Evolutionary conservation across 495 filamentous ascomycete genomes (phyloP).

Genomic region (Aspergillus indologenus): DNA sequence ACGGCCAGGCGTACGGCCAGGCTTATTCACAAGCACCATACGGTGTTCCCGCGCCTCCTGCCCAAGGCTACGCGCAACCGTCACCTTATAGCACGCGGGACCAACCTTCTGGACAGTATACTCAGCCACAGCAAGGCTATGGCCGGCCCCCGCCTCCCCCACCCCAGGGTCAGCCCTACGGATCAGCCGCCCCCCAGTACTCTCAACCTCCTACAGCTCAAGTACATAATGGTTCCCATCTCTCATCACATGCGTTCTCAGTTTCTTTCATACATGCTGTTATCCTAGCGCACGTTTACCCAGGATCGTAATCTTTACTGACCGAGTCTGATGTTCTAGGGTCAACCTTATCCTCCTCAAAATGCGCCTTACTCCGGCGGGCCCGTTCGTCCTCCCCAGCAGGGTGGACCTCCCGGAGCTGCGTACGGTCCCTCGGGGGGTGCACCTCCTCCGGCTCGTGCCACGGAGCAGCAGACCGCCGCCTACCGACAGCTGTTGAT

Average conservation of each 20-base stretch:
- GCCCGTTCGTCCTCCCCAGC: slow-evolving; percentile 28
- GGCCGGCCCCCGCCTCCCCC: slow-evolving; percentile 31
- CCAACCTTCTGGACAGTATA: slow-evolving; percentile 19
- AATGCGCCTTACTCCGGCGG: slow-evolving; percentile 33
- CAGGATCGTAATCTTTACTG: slow-evolving; percentile 12
- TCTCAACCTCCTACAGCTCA: slow-evolving; percentile 28
- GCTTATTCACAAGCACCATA: slow-evolving; percentile 20
- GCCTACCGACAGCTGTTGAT: slow-evolving; percentile 55
- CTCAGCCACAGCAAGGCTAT: slow-evolving; percentile 31
- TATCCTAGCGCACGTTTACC: slow-evolving; percentile 3
- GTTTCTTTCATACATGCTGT: slow-evolving; percentile 13
- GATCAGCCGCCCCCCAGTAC: slow-evolving; percentile 34
- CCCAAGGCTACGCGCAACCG: slow-evolving; percentile 19
- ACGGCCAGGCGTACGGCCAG: slow-evolving; percentile 14
- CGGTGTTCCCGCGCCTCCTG: slow-evolving; percentile 11
- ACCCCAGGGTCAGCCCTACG: slow-evolving; percentile 35
- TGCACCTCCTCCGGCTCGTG: slow-evolving; percentile 28
- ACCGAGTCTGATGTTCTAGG: slow-evolving; percentile 20
- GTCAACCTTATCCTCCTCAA: slow-evolving; percentile 30
- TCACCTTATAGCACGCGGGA: slow-evolving; percentile 16
- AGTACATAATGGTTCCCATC: slow-evolving; percentile 19
- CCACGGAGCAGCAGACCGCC: slow-evolving; percentile 46
- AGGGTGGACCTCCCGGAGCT: slow-evolving; percentile 21
- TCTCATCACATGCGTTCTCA: slow-evolving; percentile 7
- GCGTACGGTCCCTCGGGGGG: slow-evolving; percentile 29